Evolutionary conservation across 495 filamentous ascomycete genomes (phyloP).

Genomic region (Podospora conica): DNA sequence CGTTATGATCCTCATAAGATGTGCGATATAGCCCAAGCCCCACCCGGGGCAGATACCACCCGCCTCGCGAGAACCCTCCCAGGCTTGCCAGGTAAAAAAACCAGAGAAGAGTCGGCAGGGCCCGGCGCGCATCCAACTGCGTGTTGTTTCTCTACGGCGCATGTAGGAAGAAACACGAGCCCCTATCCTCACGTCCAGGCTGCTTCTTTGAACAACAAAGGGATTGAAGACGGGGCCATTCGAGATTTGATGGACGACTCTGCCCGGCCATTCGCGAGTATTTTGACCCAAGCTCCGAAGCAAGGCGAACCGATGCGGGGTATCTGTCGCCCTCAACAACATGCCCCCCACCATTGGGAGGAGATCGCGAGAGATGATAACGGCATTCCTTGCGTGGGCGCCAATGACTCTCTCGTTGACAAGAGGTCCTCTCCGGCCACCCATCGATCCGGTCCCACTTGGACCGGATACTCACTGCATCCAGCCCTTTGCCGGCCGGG

Average conservation of each 20-base stretch:
- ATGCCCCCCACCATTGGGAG: neutral
- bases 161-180: no score
- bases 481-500: neutral
- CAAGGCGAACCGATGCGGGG: neutral
- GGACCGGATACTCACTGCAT: neutral
- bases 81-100: no score
- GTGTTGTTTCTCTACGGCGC: no score
- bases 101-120: no score
- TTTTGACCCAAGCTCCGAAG: neutral
- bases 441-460: neutral
- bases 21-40: slow-evolving; percentile 37
- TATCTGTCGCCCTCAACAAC: neutral
- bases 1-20: slow-evolving; percentile 39
- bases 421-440: neutral
- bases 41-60: neutral
- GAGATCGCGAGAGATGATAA: neutral
- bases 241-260: neutral
- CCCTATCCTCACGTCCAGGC: neutral
- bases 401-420: neutral
- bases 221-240: neutral
- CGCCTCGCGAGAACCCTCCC: neutral
- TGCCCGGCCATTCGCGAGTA: neutral
- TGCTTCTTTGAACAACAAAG: neutral
- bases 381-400: neutral
- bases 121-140: neutral